Evolutionary conservation across 176 grass and related monocot species (phyloP), one percentile per base, ranked within the genome.

Genomic region (Lolium multiflorum): DNA sequence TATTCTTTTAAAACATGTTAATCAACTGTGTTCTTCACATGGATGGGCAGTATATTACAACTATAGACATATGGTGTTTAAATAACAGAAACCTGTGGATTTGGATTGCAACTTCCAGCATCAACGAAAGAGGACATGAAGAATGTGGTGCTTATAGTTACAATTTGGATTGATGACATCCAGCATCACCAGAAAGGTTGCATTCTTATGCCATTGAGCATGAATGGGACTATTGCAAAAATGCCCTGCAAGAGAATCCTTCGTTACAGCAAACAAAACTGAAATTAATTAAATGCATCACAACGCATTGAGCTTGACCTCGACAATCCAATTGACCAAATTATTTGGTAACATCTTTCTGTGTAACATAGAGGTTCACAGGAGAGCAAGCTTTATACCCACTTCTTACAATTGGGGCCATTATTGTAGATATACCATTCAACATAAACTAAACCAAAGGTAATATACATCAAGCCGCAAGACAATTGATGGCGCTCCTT

Each of bases 191-290:
- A 87, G 71, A 89, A 86, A 41, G 89, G 79, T 77, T 91, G 67
- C 84, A 91, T 87, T 68, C 64, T 89, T 78, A 94, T 84, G 59
- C 84, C 86, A 35, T 91, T 84, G 22, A 94, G 84, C 66, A 86
- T 73, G 17, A 94, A 49, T 70, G 92, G 81, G 21, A 94, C 21
- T 68, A 94, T 11, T 38, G 89, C 80, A 82, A 94, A 81, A 91
- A 81, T 79, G 54, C 89, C 92, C 92, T 94, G 49, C 89, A 91
- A 80, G 37, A 88, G 28, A 60, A 83, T 55, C 16, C 35, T 52
- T 15, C 43, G 57, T 71, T 85, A 24, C 11, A 44, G 20, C n/a
- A 62, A 78, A 31, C 20, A 85, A 79, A 64, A n/a, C 1, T 28
- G 25, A 25, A 77, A 89, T 46, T 5, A 60, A 8, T 31, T 50